Evolutionary conservation across 2,329 filamentous ascomycete species (phyloP).

Genomic region (Aspergillus neoniger): DNA sequence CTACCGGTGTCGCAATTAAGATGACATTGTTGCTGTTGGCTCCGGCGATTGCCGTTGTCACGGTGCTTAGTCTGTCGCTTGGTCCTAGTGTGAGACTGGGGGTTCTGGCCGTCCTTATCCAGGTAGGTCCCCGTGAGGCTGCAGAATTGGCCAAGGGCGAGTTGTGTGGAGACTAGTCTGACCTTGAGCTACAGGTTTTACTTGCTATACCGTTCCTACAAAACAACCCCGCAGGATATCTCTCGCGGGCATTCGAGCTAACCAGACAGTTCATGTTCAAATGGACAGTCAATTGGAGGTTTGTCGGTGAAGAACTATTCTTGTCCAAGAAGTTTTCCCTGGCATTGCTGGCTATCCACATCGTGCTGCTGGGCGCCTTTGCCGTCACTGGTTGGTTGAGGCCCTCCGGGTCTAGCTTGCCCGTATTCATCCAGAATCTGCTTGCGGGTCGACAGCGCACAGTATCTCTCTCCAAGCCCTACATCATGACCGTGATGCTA

Average conservation of each 20-base stretch:
- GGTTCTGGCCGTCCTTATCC: constrained; percentile 73
- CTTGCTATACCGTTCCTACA: constrained; percentile 67
- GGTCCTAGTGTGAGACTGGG: constrained; percentile 66
- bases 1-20: constrained; percentile 83
- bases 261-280: constrained; percentile 90
- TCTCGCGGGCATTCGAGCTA: constrained; percentile 84
- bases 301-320: constrained; percentile 81
- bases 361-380: constrained; percentile 66
- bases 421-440: constrained; percentile 56
- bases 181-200: constrained; percentile 44
- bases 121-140: constrained; percentile 53
- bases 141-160: background rate
- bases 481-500: constrained; percentile 74
- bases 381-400: constrained; percentile 69
- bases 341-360: constrained; percentile 66
- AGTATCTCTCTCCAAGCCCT: constrained; percentile 65
- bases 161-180: background rate
- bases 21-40: constrained; percentile 86
- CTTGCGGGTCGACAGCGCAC: constrained; percentile 58
- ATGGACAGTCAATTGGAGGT: constrained; percentile 99
- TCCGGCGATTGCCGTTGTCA: constrained; percentile 74
- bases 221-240: constrained; percentile 68
- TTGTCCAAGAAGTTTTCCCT: constrained; percentile 70
- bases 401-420: constrained; percentile 62
- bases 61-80: constrained; percentile 73